Evolutionary conservation across 2,329 filamentous ascomycete genomes (phyloP).

Genomic region (Elsinoe australis): DNA sequence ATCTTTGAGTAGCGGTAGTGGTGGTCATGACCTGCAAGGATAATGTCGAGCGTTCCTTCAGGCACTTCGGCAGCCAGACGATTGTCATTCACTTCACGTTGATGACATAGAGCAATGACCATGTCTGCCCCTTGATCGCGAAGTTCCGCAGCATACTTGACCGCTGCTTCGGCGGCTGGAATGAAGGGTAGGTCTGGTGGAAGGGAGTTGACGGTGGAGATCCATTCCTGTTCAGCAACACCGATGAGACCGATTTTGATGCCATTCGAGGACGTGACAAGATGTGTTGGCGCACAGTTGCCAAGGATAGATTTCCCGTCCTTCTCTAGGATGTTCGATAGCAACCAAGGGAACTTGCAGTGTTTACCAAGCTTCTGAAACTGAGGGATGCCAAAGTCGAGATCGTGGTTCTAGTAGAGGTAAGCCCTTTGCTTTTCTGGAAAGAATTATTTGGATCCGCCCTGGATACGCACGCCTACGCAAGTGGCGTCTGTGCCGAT

Average conservation of each 20-base stretch:
- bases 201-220: slow-evolving; percentile 79
- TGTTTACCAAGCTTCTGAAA: slow-evolving; percentile 64
- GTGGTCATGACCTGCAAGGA: slow-evolving; percentile 85
- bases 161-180: slow-evolving; percentile 67
- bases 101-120: slow-evolving; percentile 73
- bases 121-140: slow-evolving; percentile 73
- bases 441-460: background rate
- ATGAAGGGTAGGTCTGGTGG: slow-evolving; percentile 77
- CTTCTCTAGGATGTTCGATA: slow-evolving; percentile 80
- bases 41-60: slow-evolving; percentile 69
- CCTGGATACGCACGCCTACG: slow-evolving; percentile 56
- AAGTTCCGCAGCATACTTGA: slow-evolving; percentile 64
- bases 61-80: slow-evolving; percentile 69
- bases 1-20: slow-evolving; percentile 72
- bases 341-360: slow-evolving; percentile 81
- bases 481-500: slow-evolving; percentile 74
- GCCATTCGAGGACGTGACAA: slow-evolving; percentile 73
- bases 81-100: slow-evolving; percentile 81
- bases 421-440: background rate
- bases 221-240: slow-evolving; percentile 78
- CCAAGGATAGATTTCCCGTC: slow-evolving; percentile 68
- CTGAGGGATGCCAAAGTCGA: slow-evolving; percentile 82
- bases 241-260: slow-evolving; percentile 81
- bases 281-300: slow-evolving; percentile 64
- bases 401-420: slow-evolving; percentile 65